Evolutionary conservation across 2,329 filamentous ascomycete species (phyloP).

Genomic region (Ascocoryne sarcoides): DNA sequence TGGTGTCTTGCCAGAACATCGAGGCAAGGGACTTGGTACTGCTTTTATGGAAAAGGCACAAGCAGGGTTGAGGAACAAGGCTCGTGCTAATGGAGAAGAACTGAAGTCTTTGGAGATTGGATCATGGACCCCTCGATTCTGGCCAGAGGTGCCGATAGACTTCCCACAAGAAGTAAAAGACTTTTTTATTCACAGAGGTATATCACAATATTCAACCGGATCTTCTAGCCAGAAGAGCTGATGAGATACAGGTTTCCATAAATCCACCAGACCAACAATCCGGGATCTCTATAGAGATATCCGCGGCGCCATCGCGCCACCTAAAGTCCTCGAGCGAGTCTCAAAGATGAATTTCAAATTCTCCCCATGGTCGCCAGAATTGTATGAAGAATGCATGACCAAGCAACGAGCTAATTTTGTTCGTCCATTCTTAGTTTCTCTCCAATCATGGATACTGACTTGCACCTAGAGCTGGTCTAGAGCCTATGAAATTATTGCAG

Average conservation of each 20-base stretch:
- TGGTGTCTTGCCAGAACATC: slow-evolving; percentile 30
- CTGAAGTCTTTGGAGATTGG: slow-evolving; percentile 23
- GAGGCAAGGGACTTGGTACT: slow-evolving; percentile 32
- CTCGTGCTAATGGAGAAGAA: too few relatives aligned
- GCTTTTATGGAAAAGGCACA: too few relatives aligned
- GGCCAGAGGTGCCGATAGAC: slow-evolving; percentile 35
- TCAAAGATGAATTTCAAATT: slow-evolving; percentile 15
- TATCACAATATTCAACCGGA: slow-evolving; percentile 19
- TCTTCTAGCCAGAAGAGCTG: slow-evolving; percentile 3
- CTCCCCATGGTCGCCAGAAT: not conserved
- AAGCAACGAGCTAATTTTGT: slow-evolving; percentile 27
- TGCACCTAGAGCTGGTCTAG: slow-evolving; percentile 36
- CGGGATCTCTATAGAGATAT: slow-evolving; percentile 35
- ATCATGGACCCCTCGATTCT: slow-evolving; percentile 35
- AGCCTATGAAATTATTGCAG: slow-evolving; percentile 31
- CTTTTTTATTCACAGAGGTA: slow-evolving; percentile 34
- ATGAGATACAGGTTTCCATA: slow-evolving; percentile 16
- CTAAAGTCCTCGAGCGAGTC: slow-evolving; percentile 30
- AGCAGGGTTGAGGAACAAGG: slow-evolving; percentile 27
- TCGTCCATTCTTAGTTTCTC: slow-evolving; percentile 29
- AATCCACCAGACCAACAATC: slow-evolving; percentile 16
- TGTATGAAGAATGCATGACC: slow-evolving; percentile 1
- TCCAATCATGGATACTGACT: too few relatives aligned
- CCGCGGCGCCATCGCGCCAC: slow-evolving; percentile 27
- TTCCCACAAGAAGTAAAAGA: slow-evolving; percentile 28